Evolutionary conservation across 345 rosid species (phyloP), one percentile per base, ranked within the genome.

Genomic region (Barbarea vulgaris): DNA sequence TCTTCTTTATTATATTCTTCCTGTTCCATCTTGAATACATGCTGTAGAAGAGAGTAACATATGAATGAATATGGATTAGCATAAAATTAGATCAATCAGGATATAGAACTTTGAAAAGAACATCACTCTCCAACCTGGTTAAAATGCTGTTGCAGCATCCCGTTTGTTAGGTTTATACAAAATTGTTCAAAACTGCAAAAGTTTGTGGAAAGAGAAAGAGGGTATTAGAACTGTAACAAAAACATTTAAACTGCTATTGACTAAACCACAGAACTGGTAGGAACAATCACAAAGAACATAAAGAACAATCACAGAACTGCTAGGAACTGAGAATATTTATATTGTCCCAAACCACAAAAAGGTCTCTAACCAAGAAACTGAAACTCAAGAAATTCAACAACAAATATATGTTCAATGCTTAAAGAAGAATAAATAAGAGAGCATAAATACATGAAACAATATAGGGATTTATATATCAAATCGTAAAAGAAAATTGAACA

Each of bases 1-100:
- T 87, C 90, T 84, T 95, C 99, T 79, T 84, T 89, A 25, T 91
- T 92, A 84, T 94, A 94, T 82, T 94, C 98, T 74, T 91, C 99
- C 83, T 95, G 99, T 84, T 95, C 99, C 99, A 95, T 92, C 80
- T 95, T 95, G 81, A 95, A 95, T 57, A 95, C 98, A 81, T 95
- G 99, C 99, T 95, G 85, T 27, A 39, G 54, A 48, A 79, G 46
- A 83, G 61, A 83, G 27, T 67, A 67, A 51, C 33, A 19, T 36
- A 47, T 44, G 65, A 70, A 69, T 70, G 47, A 61, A 60, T 34
- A 57, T 52, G 17, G 46, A 33, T 59, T 34, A 41, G 50, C 36
- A 28, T 33, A 70, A 58, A 18, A 41, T 14, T 25, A 56, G 56
- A 56, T 21, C 48, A 17, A 33, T 25, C 42, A 28, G 72, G 21